Percentiles rank a stretch among this genome's conserved stretches.
These are phyloP conservation scores for Monosporascus ibericus DNA, from an alignment of 2,329 filamentous ascomycete genomes.

Conservation along the genomic window DNA sequence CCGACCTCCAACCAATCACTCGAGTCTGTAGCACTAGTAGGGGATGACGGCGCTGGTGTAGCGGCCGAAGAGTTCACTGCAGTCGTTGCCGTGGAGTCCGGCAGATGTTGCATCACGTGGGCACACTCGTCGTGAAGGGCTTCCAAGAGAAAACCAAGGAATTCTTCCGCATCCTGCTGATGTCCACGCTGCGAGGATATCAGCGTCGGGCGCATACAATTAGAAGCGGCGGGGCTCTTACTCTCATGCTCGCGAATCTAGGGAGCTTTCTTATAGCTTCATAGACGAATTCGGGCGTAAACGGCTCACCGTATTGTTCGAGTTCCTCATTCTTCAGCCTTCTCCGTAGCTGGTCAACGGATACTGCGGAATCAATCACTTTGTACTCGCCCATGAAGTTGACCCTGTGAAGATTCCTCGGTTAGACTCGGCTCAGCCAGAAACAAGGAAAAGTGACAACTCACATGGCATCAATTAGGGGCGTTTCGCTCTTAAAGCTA, in stretches of 20 bases:
- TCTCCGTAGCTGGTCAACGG: constrained; percentile 66
- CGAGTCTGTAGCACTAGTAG: constrained; percentile 35
- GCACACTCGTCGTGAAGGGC: constrained; percentile 90
- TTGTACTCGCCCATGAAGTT: constrained; percentile 94
- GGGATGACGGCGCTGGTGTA: constrained; percentile 33
- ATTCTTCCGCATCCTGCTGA: constrained; percentile 97
- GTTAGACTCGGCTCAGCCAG: not conserved
- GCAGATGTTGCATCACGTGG: constrained; percentile 59
- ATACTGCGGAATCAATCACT: constrained; percentile 71
- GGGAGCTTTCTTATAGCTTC: constrained; percentile 82
- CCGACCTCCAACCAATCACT: constrained; percentile 94
- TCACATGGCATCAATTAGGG: constrained; percentile 88
- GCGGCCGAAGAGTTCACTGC: constrained; percentile 27
- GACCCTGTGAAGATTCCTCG: constrained; percentile 53
- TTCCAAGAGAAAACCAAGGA: constrained; percentile 86
- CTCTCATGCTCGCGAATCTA: constrained; percentile 86
- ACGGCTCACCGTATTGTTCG: constrained; percentile 84
- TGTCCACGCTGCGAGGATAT: constrained; percentile 64
- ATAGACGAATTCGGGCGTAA: constrained; percentile 93
- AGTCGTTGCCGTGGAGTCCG: constrained; percentile 18
- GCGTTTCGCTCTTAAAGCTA: constrained; percentile 93
- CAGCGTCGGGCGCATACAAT: constrained; percentile 6
- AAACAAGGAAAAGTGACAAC: constrained; percentile 25
- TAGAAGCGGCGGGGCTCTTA: constrained; percentile 36
- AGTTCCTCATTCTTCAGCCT: constrained; percentile 76